Evolutionary conservation across 768 basidiomycete genomes (phyloP).

Genomic region (Suillus bovinus): DNA sequence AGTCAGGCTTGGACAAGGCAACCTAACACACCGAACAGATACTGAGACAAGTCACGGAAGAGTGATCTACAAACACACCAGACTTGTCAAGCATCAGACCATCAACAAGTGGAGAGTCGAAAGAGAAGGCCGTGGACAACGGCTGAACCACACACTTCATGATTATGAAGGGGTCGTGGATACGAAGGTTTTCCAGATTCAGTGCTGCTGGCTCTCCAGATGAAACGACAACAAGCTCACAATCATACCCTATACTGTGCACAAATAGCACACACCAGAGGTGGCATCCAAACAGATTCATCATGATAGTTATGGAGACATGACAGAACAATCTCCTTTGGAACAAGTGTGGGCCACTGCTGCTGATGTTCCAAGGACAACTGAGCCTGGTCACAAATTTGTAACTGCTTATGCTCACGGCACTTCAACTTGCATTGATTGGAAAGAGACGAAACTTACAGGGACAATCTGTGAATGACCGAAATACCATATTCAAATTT

Average conservation of each 20-base stretch:
- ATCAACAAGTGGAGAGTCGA: neutral
- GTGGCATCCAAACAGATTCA: no score
- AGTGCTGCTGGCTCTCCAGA: neutral
- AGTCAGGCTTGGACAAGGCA: neutral
- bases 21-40: neutral
- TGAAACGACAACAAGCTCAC: neutral
- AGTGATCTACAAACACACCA: neutral
- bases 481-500: neutral
- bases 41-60: neutral
- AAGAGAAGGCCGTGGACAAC: neutral
- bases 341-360: no score
- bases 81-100: constrained; percentile 2
- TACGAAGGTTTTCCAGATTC: neutral
- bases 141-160: neutral
- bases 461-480: neutral
- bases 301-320: no score
- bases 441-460: neutral
- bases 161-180: neutral
- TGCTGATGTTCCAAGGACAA: no score
- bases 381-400: no score
- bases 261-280: neutral
- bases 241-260: neutral
- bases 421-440: neutral
- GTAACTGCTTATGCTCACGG: neutral
- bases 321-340: no score